A percentile compares a stretch with the other conserved stretches of the same genome.
These are phyloP conservation scores for Metarhizium humberi DNA, from an alignment of 2,329 filamentous ascomycete species.

Conservation along the genomic window DNA sequence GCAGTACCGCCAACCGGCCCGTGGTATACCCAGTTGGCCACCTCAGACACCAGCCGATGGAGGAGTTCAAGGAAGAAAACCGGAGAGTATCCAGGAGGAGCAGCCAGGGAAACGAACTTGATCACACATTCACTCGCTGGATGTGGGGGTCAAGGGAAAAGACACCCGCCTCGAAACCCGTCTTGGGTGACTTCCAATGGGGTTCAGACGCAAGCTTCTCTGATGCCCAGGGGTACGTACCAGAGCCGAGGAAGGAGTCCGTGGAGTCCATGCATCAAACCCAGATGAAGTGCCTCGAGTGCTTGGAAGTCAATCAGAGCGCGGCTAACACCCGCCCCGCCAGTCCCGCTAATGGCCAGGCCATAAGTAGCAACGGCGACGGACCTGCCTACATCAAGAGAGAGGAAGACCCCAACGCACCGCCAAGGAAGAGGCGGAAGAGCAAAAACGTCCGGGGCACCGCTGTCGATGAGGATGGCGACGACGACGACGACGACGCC, in stretches of 20 bases:
- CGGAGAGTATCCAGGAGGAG: constrained; percentile 15
- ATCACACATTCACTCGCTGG: constrained; percentile 32
- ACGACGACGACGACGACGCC: constrained; percentile 33
- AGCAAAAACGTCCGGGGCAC: constrained; percentile 37
- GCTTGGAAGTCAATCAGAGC: constrained; percentile 48
- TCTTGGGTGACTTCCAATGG: constrained; percentile 46
- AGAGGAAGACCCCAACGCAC: constrained; percentile 28
- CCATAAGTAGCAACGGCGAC: constrained; percentile 8
- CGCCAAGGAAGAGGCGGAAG: constrained; percentile 45
- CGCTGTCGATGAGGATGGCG: constrained; percentile 16
- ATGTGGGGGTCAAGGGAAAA: constrained; percentile 25
- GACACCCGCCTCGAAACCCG: constrained; percentile 23
- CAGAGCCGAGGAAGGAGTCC: constrained; percentile 46
- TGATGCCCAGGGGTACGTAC: constrained; percentile 46
- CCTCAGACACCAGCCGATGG: constrained; percentile 31
- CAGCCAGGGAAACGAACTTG: constrained; percentile 19
- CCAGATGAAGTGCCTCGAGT: constrained; percentile 46
- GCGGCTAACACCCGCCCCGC: constrained; percentile 49
- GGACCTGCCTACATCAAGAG: constrained; percentile 17
- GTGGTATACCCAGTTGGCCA: constrained; percentile 29
- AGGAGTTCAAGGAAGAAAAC: constrained; percentile 32
- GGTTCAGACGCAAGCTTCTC: constrained; percentile 61
- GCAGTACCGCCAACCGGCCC: constrained; percentile 14
- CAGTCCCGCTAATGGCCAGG: constrained; percentile 34
- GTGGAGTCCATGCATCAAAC: constrained; percentile 46